phyloP scores from a whole-genome alignment of 176 grass and related monocot species.

The Cenchrus purpureus region DNA sequence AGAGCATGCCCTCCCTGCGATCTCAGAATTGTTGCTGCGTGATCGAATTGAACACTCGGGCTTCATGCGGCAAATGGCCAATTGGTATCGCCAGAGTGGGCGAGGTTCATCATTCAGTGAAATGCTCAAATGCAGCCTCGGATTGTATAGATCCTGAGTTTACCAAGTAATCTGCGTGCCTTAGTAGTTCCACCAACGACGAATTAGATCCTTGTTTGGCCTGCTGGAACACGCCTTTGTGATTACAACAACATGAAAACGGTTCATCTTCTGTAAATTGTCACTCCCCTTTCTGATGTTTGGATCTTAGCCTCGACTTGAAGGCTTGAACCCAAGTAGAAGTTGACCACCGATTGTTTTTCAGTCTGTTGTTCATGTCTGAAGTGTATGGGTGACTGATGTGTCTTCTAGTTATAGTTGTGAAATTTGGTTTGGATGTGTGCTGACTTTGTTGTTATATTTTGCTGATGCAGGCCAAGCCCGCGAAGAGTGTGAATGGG shows the following conservation, averaged over 20 bases:
- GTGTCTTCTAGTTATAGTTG: background rate
- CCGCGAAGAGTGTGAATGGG: slow-evolving; percentile 52
- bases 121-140: slow-evolving; percentile 28
- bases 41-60: background rate
- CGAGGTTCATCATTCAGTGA: no score
- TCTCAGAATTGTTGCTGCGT: background rate
- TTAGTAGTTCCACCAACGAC: background rate
- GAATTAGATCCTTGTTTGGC: slow-evolving; percentile 12
- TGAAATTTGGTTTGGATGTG: slow-evolving; percentile 4
- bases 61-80: background rate
- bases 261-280: background rate
- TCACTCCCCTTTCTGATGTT: background rate
- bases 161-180: background rate
- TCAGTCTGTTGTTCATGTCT: background rate
- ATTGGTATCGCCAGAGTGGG: background rate
- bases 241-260: background rate
- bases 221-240: background rate
- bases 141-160: background rate
- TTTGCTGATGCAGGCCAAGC: slow-evolving; percentile 69
- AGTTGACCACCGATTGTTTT: background rate
- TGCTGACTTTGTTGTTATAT: slow-evolving; percentile 23
- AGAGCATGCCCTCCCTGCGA: background rate
- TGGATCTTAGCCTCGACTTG: background rate
- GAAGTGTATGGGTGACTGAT: background rate
- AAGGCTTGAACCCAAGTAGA: background rate